phyloP scores from a whole-genome alignment of 2,329 filamentous ascomycete genomes.

The Gaeumannomyces tritici region DNA sequence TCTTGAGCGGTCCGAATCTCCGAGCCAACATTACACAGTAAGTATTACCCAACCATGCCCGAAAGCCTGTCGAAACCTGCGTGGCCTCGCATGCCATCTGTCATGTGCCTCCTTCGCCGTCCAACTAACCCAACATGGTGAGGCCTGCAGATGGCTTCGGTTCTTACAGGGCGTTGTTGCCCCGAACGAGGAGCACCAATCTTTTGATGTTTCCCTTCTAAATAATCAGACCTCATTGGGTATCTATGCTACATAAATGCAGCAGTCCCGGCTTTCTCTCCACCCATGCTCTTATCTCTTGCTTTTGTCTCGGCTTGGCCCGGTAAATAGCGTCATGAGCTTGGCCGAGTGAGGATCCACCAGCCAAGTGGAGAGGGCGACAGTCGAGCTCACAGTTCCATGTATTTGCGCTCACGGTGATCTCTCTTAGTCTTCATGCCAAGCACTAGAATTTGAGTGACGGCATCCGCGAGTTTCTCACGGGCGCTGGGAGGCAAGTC shows the following conservation, averaged over 20 bases:
- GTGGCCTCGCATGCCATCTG: background rate
- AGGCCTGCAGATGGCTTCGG: background rate
- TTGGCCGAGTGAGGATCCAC: too few relatives aligned
- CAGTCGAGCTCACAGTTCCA: too few relatives aligned
- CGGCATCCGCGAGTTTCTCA: conserved; percentile 33
- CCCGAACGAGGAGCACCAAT: background rate
- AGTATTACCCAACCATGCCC: too few relatives aligned
- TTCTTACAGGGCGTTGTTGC: background rate
- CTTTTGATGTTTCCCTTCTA: background rate
- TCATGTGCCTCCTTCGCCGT: too few relatives aligned
- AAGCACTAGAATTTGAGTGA: conserved; percentile 8
- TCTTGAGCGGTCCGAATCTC: too few relatives aligned
- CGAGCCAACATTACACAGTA: background rate
- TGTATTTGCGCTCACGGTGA: background rate
- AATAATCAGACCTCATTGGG: background rate
- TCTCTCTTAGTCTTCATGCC: background rate
- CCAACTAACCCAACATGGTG: too few relatives aligned
- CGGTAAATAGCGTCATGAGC: background rate
- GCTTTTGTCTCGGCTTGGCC: too few relatives aligned
- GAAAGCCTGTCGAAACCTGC: too few relatives aligned
- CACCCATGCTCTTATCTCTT: background rate
- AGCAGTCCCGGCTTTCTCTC: background rate
- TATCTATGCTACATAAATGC: background rate
- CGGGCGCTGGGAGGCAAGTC: conserved; percentile 43
- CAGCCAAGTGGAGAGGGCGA: too few relatives aligned